These are phyloP conservation scores for Maudiozyma saulgeensis DNA, from an alignment of 805 yeast genomes.

Conservation along the genomic window DNA sequence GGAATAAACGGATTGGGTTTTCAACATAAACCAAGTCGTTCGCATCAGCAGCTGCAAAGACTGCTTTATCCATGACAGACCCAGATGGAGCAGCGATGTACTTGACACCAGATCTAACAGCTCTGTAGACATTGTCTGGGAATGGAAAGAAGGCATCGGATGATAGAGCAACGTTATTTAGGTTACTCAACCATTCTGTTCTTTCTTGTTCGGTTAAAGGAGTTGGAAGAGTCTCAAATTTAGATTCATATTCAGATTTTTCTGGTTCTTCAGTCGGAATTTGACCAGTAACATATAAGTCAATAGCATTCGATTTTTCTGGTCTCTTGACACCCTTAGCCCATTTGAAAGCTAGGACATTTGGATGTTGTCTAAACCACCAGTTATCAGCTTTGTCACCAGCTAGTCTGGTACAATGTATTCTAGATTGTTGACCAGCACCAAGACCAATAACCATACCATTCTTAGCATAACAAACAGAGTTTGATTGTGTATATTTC, in stretches of 20 bases:
- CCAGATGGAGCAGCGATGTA: slow-evolving; percentile 95
- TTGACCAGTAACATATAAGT: slow-evolving; percentile 82
- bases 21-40: slow-evolving; percentile 85
- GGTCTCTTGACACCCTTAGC: slow-evolving; percentile 98
- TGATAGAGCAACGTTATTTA: slow-evolving; percentile 78
- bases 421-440: slow-evolving; percentile 98
- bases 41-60: slow-evolving; percentile 89
- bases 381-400: slow-evolving; percentile 99
- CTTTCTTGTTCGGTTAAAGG: slow-evolving; percentile 80
- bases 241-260: slow-evolving; percentile 81
- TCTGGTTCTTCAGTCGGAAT: slow-evolving; percentile 89
- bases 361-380: slow-evolving; percentile 99
- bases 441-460: slow-evolving; percentile 99
- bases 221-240: slow-evolving; percentile 72
- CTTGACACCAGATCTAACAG: slow-evolving; percentile 91
- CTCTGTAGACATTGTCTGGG: slow-evolving; percentile 97
- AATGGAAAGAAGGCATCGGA: slow-evolving; percentile 99
- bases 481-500: slow-evolving; percentile 97
- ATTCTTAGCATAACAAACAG: slow-evolving; percentile 94
- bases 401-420: slow-evolving; percentile 96
- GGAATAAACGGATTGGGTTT: slow-evolving; percentile 95
- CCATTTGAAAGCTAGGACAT: slow-evolving; percentile 88
- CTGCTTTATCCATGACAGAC: slow-evolving; percentile 94
- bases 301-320: slow-evolving; percentile 96
- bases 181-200: slow-evolving; percentile 70